A percentile compares a stretch with the other conserved stretches of the same genome.
phyloP scores from a whole-genome alignment of 495 filamentous ascomycete species.

The Talaromyces nanjingensis region DNA sequence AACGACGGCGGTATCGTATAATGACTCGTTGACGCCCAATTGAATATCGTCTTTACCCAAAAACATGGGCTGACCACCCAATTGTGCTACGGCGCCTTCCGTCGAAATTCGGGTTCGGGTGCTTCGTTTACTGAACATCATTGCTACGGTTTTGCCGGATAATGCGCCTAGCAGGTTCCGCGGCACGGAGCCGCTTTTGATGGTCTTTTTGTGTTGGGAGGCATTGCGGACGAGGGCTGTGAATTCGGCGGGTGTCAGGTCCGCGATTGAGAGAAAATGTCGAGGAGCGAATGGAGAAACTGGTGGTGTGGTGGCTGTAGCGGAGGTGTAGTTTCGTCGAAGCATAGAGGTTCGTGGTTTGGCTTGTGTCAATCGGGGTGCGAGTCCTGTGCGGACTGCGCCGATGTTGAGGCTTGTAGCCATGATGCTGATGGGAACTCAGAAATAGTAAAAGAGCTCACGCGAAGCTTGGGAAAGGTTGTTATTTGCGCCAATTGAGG shows the following conservation, averaged over 20 bases:
- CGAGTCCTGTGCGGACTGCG: conserved; percentile 3
- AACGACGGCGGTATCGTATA: conserved; percentile 81
- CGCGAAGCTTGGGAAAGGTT: neutral
- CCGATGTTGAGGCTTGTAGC: neutral
- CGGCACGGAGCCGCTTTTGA: conserved; percentile 66
- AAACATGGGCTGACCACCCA: conserved; percentile 95
- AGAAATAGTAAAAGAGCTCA: neutral
- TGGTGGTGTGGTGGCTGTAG: conserved; percentile 22
- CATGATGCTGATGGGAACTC: neutral
- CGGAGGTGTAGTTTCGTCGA: conserved; percentile 7
- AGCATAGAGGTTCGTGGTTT: conserved; percentile 1
- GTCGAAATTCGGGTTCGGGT: conserved; percentile 90
- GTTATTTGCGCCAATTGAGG: neutral
- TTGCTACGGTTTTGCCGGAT: conserved; percentile 75
- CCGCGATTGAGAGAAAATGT: conserved; percentile 85
- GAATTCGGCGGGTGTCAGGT: conserved; percentile 74
- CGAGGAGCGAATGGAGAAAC: conserved; percentile 53
- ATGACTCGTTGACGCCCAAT: conserved; percentile 88
- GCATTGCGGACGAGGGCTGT: conserved; percentile 77
- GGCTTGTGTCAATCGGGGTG: neutral
- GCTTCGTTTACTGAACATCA: conserved; percentile 93
- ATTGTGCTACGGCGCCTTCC: conserved; percentile 71
- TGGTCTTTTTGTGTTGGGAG: conserved; percentile 60
- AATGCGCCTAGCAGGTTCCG: conserved; percentile 47
- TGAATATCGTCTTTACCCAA: conserved; percentile 93